These are phyloP conservation scores for Xylaria flabelliformis DNA, from an alignment of 495 filamentous ascomycete genomes.

Conservation along the genomic window DNA sequence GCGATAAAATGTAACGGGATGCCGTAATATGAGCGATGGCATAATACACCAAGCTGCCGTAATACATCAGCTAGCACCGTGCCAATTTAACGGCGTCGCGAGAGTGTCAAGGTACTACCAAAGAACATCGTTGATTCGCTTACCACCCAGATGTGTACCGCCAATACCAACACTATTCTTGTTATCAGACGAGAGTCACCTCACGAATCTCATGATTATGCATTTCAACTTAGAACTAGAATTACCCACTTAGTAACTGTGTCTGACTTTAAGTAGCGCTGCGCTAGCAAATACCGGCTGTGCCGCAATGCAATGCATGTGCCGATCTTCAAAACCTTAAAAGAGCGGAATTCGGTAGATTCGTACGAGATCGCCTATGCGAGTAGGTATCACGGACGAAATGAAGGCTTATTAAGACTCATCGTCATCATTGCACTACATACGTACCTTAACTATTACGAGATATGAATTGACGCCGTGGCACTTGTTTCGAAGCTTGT, in stretches of 20 bases:
- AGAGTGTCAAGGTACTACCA: neutral
- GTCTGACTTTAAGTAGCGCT: conserved; percentile 2
- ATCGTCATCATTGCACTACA: neutral
- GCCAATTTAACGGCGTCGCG: neutral
- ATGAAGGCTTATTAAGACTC: neutral
- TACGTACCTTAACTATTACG: conserved; percentile 1
- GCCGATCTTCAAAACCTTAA: neutral
- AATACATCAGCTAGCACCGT: neutral
- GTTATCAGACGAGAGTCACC: too few relatives aligned
- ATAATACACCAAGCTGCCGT: too few relatives aligned
- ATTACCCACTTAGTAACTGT: neutral
- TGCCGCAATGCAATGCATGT: neutral
- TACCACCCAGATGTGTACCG: too few relatives aligned
- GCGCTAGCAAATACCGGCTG: neutral
- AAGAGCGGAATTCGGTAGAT: neutral
- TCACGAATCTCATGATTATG: too few relatives aligned
- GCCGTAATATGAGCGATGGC: neutral
- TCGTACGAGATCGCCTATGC: neutral
- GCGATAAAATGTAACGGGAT: neutral
- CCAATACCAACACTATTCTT: too few relatives aligned
- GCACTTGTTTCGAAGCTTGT: neutral
- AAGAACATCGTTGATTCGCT: too few relatives aligned
- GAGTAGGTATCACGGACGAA: neutral
- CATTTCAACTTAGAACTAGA: too few relatives aligned
- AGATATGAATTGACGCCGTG: neutral